These are phyloP conservation scores for Takashimella koratensis DNA, from an alignment of 1,284 basidiomycete genomes.

Conservation along the genomic window DNA sequence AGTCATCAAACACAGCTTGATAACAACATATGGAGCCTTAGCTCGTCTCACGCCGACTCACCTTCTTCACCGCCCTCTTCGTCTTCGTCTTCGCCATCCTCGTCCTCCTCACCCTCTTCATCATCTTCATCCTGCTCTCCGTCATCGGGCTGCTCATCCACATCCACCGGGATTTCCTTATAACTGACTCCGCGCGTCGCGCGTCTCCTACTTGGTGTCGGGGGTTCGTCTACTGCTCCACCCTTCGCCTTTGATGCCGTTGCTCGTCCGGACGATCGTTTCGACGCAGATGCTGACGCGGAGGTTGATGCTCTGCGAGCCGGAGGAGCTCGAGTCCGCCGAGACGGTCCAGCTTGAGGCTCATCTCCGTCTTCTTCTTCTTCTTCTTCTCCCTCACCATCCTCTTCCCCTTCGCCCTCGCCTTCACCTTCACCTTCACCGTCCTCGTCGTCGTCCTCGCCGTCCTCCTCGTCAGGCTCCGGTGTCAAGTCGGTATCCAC, in stretches of 20 bases:
- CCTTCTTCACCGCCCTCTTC: constrained; percentile 12
- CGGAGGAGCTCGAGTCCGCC: neutral
- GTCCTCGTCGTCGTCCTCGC: constrained; percentile 8
- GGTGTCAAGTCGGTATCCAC: neutral
- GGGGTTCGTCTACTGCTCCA: constrained; percentile 8
- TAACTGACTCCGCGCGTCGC: constrained; percentile 23
- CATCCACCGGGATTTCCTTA: constrained; percentile 19
- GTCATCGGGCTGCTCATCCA: constrained; percentile 6
- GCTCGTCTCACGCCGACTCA: too few relatives aligned
- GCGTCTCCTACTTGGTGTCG: constrained; percentile 12
- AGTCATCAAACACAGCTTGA: too few relatives aligned
- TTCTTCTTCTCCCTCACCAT: constrained; percentile 12
- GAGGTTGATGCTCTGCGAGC: neutral
- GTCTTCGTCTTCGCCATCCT: constrained; percentile 12
- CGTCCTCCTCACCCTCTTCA: constrained; percentile 16
- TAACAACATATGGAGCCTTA: too few relatives aligned
- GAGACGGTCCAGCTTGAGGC: constrained; percentile 6
- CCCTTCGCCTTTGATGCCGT: constrained; percentile 12
- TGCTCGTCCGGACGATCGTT: constrained; percentile 1
- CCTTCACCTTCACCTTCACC: constrained; percentile 8
- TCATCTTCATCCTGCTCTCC: constrained; percentile 13
- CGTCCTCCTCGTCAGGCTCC: neutral
- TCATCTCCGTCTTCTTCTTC: constrained; percentile 14
- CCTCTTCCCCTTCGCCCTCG: constrained; percentile 13
- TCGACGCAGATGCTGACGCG: constrained; percentile 2